Percentiles rank a stretch among this genome's conserved stretches.
phyloP scores from a whole-genome alignment of 257 asterid species.

The Solanum peruvianum region DNA sequence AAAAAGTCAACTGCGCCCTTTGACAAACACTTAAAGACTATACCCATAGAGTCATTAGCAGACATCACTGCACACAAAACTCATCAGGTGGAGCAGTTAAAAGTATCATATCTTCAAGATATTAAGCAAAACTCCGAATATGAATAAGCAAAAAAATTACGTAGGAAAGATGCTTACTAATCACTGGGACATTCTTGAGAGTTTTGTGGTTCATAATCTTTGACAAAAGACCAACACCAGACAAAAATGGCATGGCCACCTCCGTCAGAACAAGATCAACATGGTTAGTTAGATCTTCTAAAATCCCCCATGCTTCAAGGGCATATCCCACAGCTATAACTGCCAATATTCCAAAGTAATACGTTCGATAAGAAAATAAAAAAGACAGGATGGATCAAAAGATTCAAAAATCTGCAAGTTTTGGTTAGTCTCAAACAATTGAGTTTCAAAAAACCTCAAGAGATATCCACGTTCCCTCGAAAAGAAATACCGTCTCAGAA shows the following conservation, averaged over 20 bases:
- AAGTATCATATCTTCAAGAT: background rate
- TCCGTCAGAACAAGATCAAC: slow-evolving; percentile 34
- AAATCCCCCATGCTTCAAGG: slow-evolving; percentile 35
- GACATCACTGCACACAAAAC: slow-evolving; percentile 29
- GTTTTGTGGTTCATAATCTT: slow-evolving; percentile 39
- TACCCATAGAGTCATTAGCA: slow-evolving; percentile 16
- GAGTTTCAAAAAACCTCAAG: background rate
- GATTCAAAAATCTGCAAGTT: background rate
- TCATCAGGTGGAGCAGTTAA: slow-evolving; percentile 13
- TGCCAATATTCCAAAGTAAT: slow-evolving; percentile 4
- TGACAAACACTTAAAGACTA: slow-evolving; percentile 15
- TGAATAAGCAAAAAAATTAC: background rate
- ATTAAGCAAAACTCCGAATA: background rate
- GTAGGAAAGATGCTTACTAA: slow-evolving; percentile 20
- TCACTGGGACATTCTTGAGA: slow-evolving; percentile 33
- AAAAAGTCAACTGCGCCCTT: slow-evolving; percentile 21
- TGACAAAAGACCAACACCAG: slow-evolving; percentile 31
- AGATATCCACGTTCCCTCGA: background rate
- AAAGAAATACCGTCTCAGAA: background rate
- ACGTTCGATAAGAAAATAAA: background rate
- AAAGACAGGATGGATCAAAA: background rate
- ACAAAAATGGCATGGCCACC: slow-evolving; percentile 29
- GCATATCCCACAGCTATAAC: slow-evolving; percentile 33
- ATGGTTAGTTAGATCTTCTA: slow-evolving; percentile 26
- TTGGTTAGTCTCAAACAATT: background rate